Conservation (phyloP, 192 early-diverging fungal genomes). For the Chytriomyces sp. region DNA sequence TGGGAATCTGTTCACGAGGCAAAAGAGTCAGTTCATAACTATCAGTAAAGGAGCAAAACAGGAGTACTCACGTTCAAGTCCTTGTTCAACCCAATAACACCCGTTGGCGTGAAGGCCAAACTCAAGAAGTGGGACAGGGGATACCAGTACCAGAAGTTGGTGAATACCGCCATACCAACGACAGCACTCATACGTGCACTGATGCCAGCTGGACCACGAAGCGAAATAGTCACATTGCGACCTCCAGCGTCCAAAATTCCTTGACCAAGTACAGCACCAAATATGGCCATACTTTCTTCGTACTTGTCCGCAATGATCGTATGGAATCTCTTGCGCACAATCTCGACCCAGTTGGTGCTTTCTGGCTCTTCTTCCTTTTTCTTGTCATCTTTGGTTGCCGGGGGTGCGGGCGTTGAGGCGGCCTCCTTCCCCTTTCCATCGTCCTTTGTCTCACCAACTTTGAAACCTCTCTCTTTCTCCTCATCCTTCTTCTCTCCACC, state of each 20-base stretch:
- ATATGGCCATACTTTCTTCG: conserved; percentile 88
- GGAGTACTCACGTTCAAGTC: conserved; percentile 63
- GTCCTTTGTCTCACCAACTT: neutral
- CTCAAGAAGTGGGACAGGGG: conserved; percentile 94
- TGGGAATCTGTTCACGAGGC: conserved; percentile 73
- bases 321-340: conserved; percentile 84
- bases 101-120: conserved; percentile 93
- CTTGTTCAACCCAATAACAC: conserved; percentile 91
- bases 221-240: conserved; percentile 93
- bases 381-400: too few species aligned
- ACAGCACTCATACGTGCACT: conserved; percentile 87
- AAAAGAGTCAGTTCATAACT: too few species aligned
- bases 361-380: conserved; percentile 13
- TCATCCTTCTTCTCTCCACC: neutral
- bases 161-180: conserved; percentile 98
- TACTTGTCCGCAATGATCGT: conserved; percentile 90
- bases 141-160: conserved; percentile 99
- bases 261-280: conserved; percentile 94
- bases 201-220: conserved; percentile 85
- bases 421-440: neutral
- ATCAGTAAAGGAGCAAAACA: too few species aligned
- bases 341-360: conserved; percentile 52
- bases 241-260: conserved; percentile 99
- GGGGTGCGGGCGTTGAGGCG: too few species aligned
- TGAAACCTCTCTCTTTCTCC: conserved; percentile 8